These are phyloP conservation scores for Sclerotinia glacialis DNA, from an alignment of 2,329 filamentous ascomycete genomes.

Conservation along the genomic window DNA sequence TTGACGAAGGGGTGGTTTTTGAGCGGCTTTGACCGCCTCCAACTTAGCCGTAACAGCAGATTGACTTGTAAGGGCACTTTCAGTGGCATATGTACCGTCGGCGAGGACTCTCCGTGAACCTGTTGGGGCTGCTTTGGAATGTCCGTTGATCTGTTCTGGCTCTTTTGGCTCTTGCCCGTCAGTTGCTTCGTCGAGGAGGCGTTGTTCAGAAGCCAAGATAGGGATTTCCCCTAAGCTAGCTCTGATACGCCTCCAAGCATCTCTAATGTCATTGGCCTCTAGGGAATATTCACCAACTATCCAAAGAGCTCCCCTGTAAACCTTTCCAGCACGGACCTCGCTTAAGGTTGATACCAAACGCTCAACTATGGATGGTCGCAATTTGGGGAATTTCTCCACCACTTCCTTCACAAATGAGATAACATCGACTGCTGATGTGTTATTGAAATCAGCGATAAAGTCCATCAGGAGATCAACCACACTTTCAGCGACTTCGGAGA, in stretches of 20 bases:
- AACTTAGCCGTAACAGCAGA: constrained; percentile 86
- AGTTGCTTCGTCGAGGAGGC: constrained; percentile 77
- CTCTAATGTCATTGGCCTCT: constrained; percentile 88
- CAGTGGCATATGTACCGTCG: constrained; percentile 95
- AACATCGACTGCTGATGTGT: constrained; percentile 92
- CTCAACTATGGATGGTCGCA: constrained; percentile 82
- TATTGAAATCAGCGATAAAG: constrained; percentile 98
- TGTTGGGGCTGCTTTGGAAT: constrained; percentile 73
- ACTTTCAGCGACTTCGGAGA: constrained; percentile 94
- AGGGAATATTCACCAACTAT: constrained; percentile 96
- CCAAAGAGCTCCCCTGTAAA: constrained; percentile 95
- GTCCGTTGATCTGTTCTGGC: constrained; percentile 69
- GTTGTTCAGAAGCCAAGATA: constrained; percentile 91
- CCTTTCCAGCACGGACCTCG: constrained; percentile 94
- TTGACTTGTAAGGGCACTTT: constrained; percentile 91
- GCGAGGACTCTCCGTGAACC: constrained; percentile 90
- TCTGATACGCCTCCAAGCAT: constrained; percentile 94
- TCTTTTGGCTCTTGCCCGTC: constrained; percentile 67
- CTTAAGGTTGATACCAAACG: constrained; percentile 85
- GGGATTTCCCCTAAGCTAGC: constrained; percentile 94
- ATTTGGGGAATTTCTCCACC: constrained; percentile 92
- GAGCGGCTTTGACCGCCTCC: constrained; percentile 93
- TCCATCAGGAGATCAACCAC: constrained; percentile 98
- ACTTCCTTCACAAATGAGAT: constrained; percentile 99
- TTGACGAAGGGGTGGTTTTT: constrained; percentile 91